Conservation (phyloP, 331 rosid species). For the Quercus phellos region DNA sequence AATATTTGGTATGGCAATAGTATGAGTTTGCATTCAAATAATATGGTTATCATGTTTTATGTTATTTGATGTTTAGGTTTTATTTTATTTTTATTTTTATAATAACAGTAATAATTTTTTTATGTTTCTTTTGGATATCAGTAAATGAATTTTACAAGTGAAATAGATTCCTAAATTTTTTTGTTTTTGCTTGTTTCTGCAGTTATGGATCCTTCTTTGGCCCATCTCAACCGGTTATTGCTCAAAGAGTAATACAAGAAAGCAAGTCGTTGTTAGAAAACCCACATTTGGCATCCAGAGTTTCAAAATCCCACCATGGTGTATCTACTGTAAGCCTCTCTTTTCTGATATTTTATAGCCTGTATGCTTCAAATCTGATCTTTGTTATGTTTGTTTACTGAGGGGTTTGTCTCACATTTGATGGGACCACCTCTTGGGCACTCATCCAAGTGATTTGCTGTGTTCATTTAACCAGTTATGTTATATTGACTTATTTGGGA, state of each 20-base stretch:
- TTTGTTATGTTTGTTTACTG: constrained; percentile 3
- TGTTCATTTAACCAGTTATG: neutral
- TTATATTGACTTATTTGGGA: neutral
- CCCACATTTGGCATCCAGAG: constrained; percentile 54
- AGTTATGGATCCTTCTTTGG: constrained; percentile 96
- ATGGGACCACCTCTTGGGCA: neutral
- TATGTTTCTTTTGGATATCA: neutral
- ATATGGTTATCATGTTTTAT: neutral
- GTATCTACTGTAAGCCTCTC: constrained; percentile 35
- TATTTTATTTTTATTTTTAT: too few relatives aligned
- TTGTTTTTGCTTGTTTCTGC: constrained; percentile 25
- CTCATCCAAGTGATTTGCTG: neutral
- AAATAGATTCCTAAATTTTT: constrained; percentile 10
- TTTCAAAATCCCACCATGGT: constrained; percentile 33
- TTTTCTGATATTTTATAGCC: neutral
- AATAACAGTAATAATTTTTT: neutral
- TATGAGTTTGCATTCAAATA: neutral
- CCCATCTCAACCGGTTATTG: constrained; percentile 77
- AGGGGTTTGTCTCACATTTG: neutral
- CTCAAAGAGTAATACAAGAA: constrained; percentile 91
- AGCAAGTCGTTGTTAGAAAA: constrained; percentile 81
- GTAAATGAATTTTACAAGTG: constrained; percentile 6
- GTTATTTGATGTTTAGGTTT: neutral
- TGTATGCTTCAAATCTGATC: neutral
- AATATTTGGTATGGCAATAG: neutral